Evolutionary conservation across 805 yeast genomes (phyloP).

Genomic region (Starmerella sp.): DNA sequence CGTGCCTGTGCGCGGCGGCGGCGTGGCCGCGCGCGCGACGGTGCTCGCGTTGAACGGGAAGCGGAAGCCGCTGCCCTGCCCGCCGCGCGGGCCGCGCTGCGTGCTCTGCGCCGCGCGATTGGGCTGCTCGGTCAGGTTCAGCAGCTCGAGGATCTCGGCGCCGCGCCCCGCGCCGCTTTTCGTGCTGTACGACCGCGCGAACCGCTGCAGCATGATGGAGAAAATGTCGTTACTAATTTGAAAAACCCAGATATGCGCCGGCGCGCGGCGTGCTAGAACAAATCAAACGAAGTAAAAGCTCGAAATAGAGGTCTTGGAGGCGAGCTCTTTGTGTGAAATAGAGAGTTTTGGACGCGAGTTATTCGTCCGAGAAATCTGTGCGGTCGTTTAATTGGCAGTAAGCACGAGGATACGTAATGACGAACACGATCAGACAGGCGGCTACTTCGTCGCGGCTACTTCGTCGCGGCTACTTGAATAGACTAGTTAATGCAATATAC

Average conservation of each 20-base stretch:
- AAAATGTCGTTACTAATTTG: background rate
- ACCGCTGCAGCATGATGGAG: conserved; percentile 5
- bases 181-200: conserved; percentile 1
- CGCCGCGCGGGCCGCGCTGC: conserved; percentile 3
- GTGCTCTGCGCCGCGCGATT: background rate
- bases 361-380: no score
- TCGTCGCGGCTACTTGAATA: no score
- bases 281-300: no score
- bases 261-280: background rate
- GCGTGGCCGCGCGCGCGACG: conserved; percentile 3
- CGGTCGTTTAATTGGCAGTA: no score
- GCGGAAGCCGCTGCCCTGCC: conserved; percentile 1
- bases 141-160: conserved; percentile 3
- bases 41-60: conserved; percentile 4
- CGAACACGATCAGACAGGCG: no score
- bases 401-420: no score
- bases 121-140: conserved; percentile 4
- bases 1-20: conserved; percentile 28
- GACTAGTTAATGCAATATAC: no score
- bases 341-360: no score
- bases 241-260: background rate
- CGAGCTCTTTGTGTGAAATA: no score
- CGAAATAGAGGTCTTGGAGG: no score
- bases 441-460: no score
- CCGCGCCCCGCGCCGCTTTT: conserved; percentile 1